These are phyloP conservation scores for Epichloe gansuensis DNA, from an alignment of 2,329 filamentous ascomycete genomes.

Conservation along the genomic window DNA sequence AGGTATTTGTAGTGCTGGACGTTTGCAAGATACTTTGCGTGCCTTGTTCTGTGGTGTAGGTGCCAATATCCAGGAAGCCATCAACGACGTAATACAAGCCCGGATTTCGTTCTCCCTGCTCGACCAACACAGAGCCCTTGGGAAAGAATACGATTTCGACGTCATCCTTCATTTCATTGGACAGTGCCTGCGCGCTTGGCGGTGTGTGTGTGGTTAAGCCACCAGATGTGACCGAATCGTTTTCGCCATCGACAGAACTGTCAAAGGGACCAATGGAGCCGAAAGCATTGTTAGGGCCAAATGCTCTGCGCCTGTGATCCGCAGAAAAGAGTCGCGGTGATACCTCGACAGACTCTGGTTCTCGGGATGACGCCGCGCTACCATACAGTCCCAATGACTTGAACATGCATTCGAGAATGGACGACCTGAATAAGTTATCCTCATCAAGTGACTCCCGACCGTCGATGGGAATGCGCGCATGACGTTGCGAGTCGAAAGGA, in stretches of 20 bases:
- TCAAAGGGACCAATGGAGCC: conserved; percentile 83
- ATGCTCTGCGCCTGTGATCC: conserved; percentile 64
- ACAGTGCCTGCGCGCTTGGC: conserved; percentile 51
- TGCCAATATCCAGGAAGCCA: conserved; percentile 87
- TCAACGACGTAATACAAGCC: conserved; percentile 96
- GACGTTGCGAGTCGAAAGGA: conserved; percentile 41
- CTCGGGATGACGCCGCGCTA: conserved; percentile 49
- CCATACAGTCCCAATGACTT: conserved; percentile 78
- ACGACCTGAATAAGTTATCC: conserved; percentile 76
- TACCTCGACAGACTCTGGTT: conserved; percentile 64
- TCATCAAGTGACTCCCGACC: conserved; percentile 76
- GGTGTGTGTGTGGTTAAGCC: conserved; percentile 47
- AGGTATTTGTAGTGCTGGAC: conserved; percentile 10
- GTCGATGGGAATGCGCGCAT: conserved; percentile 41
- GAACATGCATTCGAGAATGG: conserved; percentile 89
- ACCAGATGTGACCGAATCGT: conserved; percentile 69
- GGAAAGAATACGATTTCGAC: conserved; percentile 97
- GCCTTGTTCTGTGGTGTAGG: conserved; percentile 36
- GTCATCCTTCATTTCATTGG: conserved; percentile 76
- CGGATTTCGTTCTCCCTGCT: conserved; percentile 93
- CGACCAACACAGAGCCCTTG: conserved; percentile 83
- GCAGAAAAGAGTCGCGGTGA: conserved; percentile 77
- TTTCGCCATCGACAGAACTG: conserved; percentile 60
- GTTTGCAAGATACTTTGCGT: conserved; percentile 21
- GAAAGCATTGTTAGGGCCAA: conserved; percentile 62